Evolutionary conservation across 2,329 filamentous ascomycete species (phyloP).

Genomic region (Claviceps sp.): DNA sequence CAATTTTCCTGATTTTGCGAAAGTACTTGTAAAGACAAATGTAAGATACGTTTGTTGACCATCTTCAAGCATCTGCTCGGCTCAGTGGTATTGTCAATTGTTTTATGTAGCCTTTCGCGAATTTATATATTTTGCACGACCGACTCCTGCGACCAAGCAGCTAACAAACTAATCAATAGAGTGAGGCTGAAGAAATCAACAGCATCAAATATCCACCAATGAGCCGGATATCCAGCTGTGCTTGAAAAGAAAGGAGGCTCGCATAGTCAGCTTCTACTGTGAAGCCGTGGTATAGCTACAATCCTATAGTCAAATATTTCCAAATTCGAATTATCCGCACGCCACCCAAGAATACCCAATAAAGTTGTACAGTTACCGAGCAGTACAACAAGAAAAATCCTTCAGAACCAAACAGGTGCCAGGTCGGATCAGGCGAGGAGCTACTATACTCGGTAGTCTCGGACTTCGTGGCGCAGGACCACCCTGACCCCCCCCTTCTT

Average conservation of each 20-base stretch:
- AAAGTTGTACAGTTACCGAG: slow-evolving; percentile 2
- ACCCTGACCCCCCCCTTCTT: background rate
- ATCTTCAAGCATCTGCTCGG: background rate
- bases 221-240: background rate
- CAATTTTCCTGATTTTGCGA: too few relatives aligned
- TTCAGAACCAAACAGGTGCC: background rate
- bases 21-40: too few relatives aligned
- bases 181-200: slow-evolving; percentile 37
- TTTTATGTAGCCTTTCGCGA: background rate
- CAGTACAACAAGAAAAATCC: background rate
- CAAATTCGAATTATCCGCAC: background rate
- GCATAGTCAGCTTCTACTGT: background rate
- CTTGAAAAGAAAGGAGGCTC: background rate
- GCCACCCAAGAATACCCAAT: slow-evolving; percentile 4
- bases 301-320: background rate
- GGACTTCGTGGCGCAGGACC: background rate
- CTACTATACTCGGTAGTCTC: background rate
- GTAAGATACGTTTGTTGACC: too few relatives aligned
- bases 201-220: slow-evolving; percentile 62
- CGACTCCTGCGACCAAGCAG: background rate
- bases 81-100: background rate
- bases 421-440: background rate
- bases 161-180: background rate
- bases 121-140: background rate
- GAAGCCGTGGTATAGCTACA: background rate